Conservation (phyloP, 2,329 filamentous ascomycete species). For the Cordyceps cateniannulata region DNA sequence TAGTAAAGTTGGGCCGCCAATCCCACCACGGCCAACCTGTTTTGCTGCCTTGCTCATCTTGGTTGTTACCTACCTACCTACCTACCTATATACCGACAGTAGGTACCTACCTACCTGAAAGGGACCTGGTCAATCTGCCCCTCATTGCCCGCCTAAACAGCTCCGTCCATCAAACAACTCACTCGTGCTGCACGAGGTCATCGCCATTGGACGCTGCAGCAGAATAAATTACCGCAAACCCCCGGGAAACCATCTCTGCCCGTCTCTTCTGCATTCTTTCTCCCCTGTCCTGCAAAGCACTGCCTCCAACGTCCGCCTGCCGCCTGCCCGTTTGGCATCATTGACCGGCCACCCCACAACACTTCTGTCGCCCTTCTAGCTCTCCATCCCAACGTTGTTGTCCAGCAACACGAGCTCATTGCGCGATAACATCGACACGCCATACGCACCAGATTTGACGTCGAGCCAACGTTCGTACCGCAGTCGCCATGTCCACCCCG, state of each 20-base stretch:
- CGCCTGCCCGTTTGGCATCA: not conserved
- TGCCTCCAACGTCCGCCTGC: not conserved
- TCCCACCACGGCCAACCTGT: not conserved
- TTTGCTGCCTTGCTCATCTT: not conserved
- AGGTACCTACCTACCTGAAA: not conserved
- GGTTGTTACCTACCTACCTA: not conserved
- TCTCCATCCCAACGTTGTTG: not conserved
- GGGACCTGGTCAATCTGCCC: not conserved
- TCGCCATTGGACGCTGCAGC: conserved; percentile 9
- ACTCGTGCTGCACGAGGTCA: conserved; percentile 10
- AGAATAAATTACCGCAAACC: conserved; percentile 8
- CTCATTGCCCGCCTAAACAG: conserved; percentile 5
- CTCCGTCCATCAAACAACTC: not conserved
- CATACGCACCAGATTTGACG: not conserved
- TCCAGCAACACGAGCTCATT: not conserved
- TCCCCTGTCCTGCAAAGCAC: not conserved
- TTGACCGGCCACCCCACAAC: not conserved
- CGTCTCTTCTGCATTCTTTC: not conserved
- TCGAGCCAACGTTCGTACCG: not conserved
- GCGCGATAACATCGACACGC: not conserved
- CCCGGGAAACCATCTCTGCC: not conserved
- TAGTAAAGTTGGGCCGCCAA: conserved; percentile 1
- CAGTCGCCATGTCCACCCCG: conserved; percentile 29
- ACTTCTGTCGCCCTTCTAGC: not conserved
- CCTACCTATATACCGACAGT: not conserved